Base-by-base conservation (phyloP, 805 yeast species). In the Nakazawaea ambrosiae region DNA sequence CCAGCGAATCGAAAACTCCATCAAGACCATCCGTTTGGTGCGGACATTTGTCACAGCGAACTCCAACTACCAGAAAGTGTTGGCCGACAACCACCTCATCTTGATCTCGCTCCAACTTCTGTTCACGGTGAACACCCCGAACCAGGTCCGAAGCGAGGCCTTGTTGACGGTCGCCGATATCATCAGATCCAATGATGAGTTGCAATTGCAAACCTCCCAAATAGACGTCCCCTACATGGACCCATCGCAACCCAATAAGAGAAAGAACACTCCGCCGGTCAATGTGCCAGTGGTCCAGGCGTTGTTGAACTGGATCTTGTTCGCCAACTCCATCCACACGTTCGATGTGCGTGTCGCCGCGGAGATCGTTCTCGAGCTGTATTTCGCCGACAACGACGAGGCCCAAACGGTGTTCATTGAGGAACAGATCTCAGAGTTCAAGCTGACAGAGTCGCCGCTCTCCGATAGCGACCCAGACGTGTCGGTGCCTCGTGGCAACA, bases 141-240 rank as follows among this genome's bases (percentile, higher is more conserved):
- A 76, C 41, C 59, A 68, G 2, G 70, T 89, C 3, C 74, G 95
- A 44, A 70, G 82, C 1, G 53, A 67, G 14, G 83, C 96, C 0
- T 63, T 92, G 23, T 61, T 79, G 4, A 77, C 95, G 0, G 76
- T 86, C 2, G 88, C 94, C 2, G 90, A 81, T 45, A 63, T 89
- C 23, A 80, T 92, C 4, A 61, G 78, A 33, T 70, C 76, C 22
- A 87, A 88, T 53, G 57, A 66, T 3, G 72, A 65, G 2, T 70
- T 83, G 24, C 98, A 92, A 56, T 60, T 63, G 11, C 75, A 75
- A 41, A 81, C 90, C 48, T 68, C 87, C 1, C 78, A 77, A 38
- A 78, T 90, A 11, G 97, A 92, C 56, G 96, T 92, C 6, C 98
- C 98, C 0, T 86, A 81, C 52, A 66, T 89, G 39, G 97, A 87